Conservation (phyloP, 2,329 filamentous ascomycete species). For the Lasiodiplodia sp. region DNA sequence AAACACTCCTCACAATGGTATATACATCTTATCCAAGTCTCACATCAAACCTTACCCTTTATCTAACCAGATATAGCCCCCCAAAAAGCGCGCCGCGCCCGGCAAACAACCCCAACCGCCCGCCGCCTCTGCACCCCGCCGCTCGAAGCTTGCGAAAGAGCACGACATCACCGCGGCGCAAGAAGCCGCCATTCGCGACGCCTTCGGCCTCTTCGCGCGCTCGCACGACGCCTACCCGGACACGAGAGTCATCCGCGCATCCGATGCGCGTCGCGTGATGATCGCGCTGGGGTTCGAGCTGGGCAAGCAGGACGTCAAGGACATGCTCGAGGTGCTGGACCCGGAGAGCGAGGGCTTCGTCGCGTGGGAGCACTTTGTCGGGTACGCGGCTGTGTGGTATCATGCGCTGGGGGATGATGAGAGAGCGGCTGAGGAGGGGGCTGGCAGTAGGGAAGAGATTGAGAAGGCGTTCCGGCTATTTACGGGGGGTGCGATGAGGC, state of each 20-base stretch:
- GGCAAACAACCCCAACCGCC: background rate
- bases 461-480: constrained; percentile 85
- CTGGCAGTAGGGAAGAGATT: constrained; percentile 68
- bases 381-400: constrained; percentile 86
- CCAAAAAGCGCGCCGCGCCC: constrained; percentile 8
- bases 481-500: constrained; percentile 62
- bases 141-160: constrained; percentile 90
- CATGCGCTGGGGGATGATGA: constrained; percentile 49
- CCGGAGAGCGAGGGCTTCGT: constrained; percentile 81
- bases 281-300: constrained; percentile 71
- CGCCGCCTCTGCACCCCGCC: constrained; percentile 52
- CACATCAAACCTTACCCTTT: background rate
- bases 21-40: background rate
- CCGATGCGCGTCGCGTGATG: constrained; percentile 57
- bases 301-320: constrained; percentile 71
- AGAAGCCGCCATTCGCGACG: constrained; percentile 89
- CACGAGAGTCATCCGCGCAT: constrained; percentile 50
- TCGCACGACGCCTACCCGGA: constrained; percentile 67
- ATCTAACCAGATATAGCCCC: background rate
- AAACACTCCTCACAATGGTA: constrained; percentile 1
- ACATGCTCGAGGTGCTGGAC: constrained; percentile 83
- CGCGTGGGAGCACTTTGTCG: constrained; percentile 81
- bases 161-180: constrained; percentile 84
- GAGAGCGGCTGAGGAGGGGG: constrained; percentile 37
- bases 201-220: constrained; percentile 77